These are phyloP conservation scores for Globisporangium lucens DNA, from an alignment of 352 stramenopile species.

Conservation along the genomic window DNA sequence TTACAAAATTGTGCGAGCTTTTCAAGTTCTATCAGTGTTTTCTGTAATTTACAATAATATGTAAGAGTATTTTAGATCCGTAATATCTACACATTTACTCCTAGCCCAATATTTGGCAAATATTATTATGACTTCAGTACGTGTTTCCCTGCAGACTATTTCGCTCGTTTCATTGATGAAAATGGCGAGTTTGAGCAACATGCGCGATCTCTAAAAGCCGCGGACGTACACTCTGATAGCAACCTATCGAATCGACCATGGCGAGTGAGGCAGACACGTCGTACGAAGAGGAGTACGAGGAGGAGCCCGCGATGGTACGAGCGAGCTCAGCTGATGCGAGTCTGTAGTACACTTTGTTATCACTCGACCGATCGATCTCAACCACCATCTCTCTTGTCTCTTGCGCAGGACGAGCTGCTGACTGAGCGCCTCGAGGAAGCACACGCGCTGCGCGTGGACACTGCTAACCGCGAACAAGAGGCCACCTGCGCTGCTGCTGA, in stretches of 20 bases:
- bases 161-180: neutral
- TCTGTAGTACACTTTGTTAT: neutral
- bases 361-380: neutral
- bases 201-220: neutral
- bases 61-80: no score
- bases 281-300: conserved; percentile 24
- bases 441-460: neutral
- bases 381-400: neutral
- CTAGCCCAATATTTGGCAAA: neutral
- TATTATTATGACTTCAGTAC: neutral
- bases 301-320: conserved; percentile 4
- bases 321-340: neutral
- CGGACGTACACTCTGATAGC: neutral
- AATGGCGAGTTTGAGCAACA: neutral
- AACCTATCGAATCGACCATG: neutral
- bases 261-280: conserved; percentile 21
- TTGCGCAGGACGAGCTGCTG: conserved; percentile 9
- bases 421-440: conserved; percentile 14
- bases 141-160: neutral
- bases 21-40: no score
- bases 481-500: neutral
- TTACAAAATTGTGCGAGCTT: no score
- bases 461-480: neutral
- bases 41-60: no score
- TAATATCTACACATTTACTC: neutral